phyloP scores from a whole-genome alignment of 2,329 filamentous ascomycete genomes.

The Fusarium metavorans region DNA sequence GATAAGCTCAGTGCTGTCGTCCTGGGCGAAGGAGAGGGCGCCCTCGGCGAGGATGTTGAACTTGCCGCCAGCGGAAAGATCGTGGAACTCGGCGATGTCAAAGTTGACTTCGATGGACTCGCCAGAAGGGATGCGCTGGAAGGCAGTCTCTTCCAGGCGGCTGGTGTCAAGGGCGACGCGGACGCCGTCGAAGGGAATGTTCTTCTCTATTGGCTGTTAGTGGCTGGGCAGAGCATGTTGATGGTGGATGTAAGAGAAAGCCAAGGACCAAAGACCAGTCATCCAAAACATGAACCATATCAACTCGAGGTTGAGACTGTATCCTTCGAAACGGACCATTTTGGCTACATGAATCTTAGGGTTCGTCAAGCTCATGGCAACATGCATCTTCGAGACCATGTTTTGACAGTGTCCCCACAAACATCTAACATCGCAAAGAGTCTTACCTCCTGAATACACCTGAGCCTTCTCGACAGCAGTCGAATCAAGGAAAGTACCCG shows the following conservation, averaged over 20 bases:
- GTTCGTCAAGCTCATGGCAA: background rate
- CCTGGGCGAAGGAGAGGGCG: constrained; percentile 66
- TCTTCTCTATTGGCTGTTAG: constrained; percentile 43
- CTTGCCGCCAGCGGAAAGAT: constrained; percentile 62
- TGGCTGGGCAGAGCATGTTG: background rate
- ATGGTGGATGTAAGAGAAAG: background rate
- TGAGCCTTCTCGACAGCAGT: constrained; percentile 66
- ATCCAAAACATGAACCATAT: background rate
- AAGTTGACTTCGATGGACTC: constrained; percentile 65
- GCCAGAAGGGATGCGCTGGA: constrained; percentile 61
- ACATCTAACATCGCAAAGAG: background rate
- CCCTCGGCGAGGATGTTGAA: constrained; percentile 69
- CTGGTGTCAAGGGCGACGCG: constrained; percentile 61
- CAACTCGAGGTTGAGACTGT: background rate
- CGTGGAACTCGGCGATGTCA: constrained; percentile 67
- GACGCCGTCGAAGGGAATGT: constrained; percentile 65
- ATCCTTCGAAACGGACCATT: background rate
- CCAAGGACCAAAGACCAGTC: background rate
- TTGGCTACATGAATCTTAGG: background rate
- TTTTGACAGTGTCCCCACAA: background rate
- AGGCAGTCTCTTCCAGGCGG: constrained; percentile 60
- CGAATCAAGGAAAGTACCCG: constrained; percentile 65
- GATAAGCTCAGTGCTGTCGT: constrained; percentile 63
- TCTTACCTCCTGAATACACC: constrained; percentile 59
- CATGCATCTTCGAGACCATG: background rate